A percentile compares a stretch with the other conserved stretches of the same genome.
phyloP scores from a whole-genome alignment of 2,329 filamentous ascomycete species.

The Neopestalotiopsis rosae region DNA sequence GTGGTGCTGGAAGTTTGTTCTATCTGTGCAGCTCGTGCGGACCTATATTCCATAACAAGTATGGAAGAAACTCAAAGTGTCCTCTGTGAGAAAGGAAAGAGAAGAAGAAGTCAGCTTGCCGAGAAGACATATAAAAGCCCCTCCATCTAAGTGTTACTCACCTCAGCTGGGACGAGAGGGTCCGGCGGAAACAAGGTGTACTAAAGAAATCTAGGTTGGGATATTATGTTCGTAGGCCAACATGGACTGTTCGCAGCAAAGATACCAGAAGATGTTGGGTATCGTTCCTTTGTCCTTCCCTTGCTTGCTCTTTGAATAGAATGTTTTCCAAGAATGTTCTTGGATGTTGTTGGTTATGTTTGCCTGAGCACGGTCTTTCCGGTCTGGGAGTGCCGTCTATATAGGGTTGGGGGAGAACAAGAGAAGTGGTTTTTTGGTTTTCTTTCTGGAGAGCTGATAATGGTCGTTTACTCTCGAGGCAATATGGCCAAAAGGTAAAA shows the following conservation, averaged over 20 bases:
- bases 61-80: constrained; percentile 19
- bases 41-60: constrained; percentile 48
- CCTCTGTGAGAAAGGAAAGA: constrained; percentile 19
- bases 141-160: constrained; percentile 16
- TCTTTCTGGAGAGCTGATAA: constrained; percentile 1
- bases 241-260: constrained; percentile 13
- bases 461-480: background rate
- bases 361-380: constrained; percentile 8
- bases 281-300: constrained; percentile 11
- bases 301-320: constrained; percentile 10
- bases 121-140: background rate
- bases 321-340: constrained; percentile 3
- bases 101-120: constrained; percentile 5
- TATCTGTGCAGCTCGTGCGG: constrained; percentile 35
- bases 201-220: background rate
- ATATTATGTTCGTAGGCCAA: background rate
- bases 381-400: constrained; percentile 10
- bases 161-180: constrained; percentile 16
- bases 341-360: constrained; percentile 5
- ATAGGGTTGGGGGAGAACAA: background rate
- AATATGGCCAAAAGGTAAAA: constrained; percentile 4
- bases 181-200: background rate
- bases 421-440: background rate
- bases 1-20: constrained; percentile 31
- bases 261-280: constrained; percentile 7